Evolutionary conservation across 495 filamentous ascomycete genomes (phyloP), one percentile per base, ranked within the genome.

Genomic region (Aspergillus wentii): DNA sequence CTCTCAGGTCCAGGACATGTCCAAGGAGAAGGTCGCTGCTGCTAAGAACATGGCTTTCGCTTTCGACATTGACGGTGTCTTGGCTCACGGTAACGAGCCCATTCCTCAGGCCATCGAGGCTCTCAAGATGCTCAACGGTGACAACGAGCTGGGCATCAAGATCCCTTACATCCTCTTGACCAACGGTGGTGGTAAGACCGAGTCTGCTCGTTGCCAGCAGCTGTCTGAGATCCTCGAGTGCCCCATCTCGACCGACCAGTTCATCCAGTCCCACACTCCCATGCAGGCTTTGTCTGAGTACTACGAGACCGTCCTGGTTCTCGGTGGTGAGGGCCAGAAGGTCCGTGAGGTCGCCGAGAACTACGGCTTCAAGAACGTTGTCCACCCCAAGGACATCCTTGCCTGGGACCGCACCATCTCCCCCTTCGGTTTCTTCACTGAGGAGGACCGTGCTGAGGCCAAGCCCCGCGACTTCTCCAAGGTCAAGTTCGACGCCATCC

Each of bases 211-310:
- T 19, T 94, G 89, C 56, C 55, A 78, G 35, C 83, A 94, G 49
- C 76, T 94, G 11, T 80, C 79, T 44, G 63, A 82, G 46, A 79
- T 86, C 49, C 76, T 96, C 21, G 79, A 87, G 40, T 66, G 80
- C 21, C 64, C 65, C 41, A 82, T 95, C 44, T 85, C 87, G 1
- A 85, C 83, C 3, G 83, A 85, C 41, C 89, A 94, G 56, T 94
- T 95, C 71, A 89, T 95, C 61, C 91, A 89, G 58, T 88, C 86
- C 9, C 90, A 96, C 65, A 95, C 90, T 30, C 90, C 89, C 26
- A 94, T 96, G 84, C 79, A 83, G 48, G 87, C 91, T 47, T 80
- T 94, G 76, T 78, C 86, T 10, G 73, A 78, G 58, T 82, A 82
- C 56, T 92, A 90, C 65, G 68, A 79, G 17, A 91, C 87, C 11